A percentile compares a stretch with the other conserved stretches of the same genome.
Evolutionary conservation across 768 basidiomycete species (phyloP).

Genomic region (Mycena rebaudengoi): DNA sequence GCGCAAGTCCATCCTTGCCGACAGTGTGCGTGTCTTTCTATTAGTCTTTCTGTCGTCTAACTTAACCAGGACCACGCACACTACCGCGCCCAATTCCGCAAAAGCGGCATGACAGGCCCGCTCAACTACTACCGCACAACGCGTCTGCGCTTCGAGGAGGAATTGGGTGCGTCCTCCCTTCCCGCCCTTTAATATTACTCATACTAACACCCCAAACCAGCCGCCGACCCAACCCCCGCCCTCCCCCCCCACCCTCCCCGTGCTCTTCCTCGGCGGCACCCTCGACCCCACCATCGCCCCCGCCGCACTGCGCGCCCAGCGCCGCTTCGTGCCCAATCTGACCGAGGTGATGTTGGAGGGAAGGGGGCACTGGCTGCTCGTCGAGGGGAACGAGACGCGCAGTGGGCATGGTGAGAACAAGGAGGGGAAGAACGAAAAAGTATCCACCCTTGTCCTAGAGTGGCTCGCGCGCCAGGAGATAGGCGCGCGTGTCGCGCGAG

Average conservation of each 20-base stretch:
- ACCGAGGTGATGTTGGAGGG: constrained; percentile 62
- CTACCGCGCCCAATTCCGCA: constrained; percentile 41
- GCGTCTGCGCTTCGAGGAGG: constrained; percentile 62
- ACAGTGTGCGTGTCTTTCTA: too few relatives aligned
- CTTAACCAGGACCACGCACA: constrained; percentile 7
- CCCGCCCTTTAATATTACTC: background rate
- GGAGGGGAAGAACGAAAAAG: too few relatives aligned
- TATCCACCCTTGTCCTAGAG: too few relatives aligned
- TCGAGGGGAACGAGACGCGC: too few relatives aligned
- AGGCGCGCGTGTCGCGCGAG: too few relatives aligned
- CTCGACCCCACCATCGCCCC: constrained; percentile 58
- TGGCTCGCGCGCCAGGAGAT: too few relatives aligned
- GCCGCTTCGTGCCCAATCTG: constrained; percentile 59
- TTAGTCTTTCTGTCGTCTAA: constrained; percentile 10
- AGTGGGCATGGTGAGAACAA: too few relatives aligned
- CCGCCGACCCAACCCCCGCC: constrained; percentile 33
- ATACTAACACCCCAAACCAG: background rate
- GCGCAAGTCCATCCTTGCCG: too few relatives aligned
- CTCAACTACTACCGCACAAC: constrained; percentile 81
- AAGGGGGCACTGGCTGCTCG: constrained; percentile 75
- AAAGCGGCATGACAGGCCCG: constrained; percentile 70
- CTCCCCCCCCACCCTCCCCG: constrained; percentile 59
- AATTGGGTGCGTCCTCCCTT: constrained; percentile 49
- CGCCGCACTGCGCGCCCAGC: constrained; percentile 49
- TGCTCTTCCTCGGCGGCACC: constrained; percentile 69